A percentile compares a stretch with the other conserved stretches of the same genome.
phyloP scores from a whole-genome alignment of 192 early-diverging fungal species.

The Coemansia sp. region DNA sequence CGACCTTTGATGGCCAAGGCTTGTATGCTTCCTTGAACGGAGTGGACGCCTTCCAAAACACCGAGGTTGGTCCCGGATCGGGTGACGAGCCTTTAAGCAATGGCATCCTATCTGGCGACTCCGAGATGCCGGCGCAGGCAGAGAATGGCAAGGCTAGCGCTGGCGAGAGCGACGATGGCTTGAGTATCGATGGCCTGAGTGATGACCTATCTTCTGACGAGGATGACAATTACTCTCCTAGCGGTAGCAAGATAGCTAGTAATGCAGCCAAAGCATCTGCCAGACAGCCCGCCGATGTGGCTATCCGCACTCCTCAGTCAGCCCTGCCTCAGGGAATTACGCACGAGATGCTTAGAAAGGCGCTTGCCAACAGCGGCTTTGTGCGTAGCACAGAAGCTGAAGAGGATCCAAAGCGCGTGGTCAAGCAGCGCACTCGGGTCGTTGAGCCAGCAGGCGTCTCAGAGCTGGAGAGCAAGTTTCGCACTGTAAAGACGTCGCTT shows the following conservation, averaged over 20 bases:
- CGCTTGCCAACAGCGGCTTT: conserved; percentile 54
- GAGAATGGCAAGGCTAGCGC: background rate
- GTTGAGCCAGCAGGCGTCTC: conserved; percentile 53
- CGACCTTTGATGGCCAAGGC: background rate
- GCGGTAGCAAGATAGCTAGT: background rate
- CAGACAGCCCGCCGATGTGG: conserved; percentile 34
- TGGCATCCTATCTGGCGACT: background rate
- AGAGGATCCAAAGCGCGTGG: conserved; percentile 24
- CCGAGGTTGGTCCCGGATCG: background rate
- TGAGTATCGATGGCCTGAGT: conserved; percentile 1
- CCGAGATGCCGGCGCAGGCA: background rate
- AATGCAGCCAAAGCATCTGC: background rate
- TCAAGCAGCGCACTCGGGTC: conserved; percentile 33
- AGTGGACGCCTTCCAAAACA: background rate
- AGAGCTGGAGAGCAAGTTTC: conserved; percentile 52
- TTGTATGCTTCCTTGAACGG: background rate
- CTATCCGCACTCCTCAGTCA: conserved; percentile 40
- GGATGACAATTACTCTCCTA: background rate
- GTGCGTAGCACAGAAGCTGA: conserved; percentile 44
- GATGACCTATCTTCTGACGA: conserved; percentile 9
- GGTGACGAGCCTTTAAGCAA: background rate
- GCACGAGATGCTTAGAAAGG: conserved; percentile 49
- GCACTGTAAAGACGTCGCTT: conserved; percentile 43
- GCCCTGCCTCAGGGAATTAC: conserved; percentile 52
- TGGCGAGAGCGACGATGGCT: conserved; percentile 12